These are phyloP conservation scores for Aspergillus sp. DNA, from an alignment of 2,329 filamentous ascomycete species.

Conservation along the genomic window DNA sequence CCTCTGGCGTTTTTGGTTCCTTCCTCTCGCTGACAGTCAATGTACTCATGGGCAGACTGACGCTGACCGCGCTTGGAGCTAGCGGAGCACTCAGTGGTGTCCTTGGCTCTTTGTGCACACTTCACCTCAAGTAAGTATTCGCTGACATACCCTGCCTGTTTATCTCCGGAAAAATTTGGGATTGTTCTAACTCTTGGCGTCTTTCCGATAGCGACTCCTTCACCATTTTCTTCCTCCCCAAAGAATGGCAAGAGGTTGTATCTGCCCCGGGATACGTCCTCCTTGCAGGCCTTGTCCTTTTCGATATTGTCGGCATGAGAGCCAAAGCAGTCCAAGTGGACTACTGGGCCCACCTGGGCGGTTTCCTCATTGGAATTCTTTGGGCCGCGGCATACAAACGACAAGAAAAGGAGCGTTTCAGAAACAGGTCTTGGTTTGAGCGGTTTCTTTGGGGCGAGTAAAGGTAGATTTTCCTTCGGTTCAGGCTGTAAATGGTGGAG, in stretches of 20 bases:
- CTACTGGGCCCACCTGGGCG: conserved; percentile 44
- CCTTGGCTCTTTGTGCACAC: conserved; percentile 50
- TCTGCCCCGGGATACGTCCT: conserved; percentile 43
- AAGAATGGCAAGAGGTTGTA: conserved; percentile 39
- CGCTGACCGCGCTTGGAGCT: conserved; percentile 50
- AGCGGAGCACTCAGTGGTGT: conserved; percentile 53
- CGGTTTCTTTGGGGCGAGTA: conserved; percentile 3
- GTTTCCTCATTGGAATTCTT: conserved; percentile 37
- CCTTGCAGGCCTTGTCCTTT: conserved; percentile 35
- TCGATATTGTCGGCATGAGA: conserved; percentile 36
- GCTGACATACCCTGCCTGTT: not conserved
- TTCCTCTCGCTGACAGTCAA: conserved; percentile 46
- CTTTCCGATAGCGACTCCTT: conserved; percentile 36
- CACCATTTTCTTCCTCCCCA: conserved; percentile 43
- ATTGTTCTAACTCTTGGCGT: not conserved
- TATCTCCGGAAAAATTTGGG: not conserved
- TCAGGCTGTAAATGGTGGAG: not conserved
- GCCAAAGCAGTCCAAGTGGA: conserved; percentile 31
- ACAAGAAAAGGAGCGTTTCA: conserved; percentile 12
- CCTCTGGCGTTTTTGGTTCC: conserved; percentile 48
- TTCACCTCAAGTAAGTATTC: conserved; percentile 44
- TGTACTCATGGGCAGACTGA: conserved; percentile 45
- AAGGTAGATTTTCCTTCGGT: not conserved
- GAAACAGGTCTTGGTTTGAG: conserved; percentile 18
- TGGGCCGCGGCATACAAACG: conserved; percentile 17